Base-by-base conservation (phyloP, 2,329 filamentous ascomycete species). In the Mycogone perniciosa region DNA sequence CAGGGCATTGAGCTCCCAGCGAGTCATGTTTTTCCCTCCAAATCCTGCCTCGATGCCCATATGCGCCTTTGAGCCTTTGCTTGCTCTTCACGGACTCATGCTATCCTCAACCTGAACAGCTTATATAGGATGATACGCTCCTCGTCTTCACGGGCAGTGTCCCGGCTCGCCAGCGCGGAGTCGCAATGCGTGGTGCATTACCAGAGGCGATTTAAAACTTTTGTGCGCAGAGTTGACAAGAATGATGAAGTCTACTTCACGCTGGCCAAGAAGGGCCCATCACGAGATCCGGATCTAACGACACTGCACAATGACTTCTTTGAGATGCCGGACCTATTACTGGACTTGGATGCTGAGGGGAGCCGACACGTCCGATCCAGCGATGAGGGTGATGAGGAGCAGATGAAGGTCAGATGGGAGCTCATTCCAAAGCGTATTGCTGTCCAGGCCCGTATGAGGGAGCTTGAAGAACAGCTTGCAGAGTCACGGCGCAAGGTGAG, bases 331-430 rank as follows among this genome's bases (percentile, higher is more conserved):
- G 48, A 67, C 13, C 54, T 75, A 8, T 60, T 80, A 3, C 67
- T 81, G 37, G 76, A 81, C 52, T 73, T 82, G 37, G 78, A 81
- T 55, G 73, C 74, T 41, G 69, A 74, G 53, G 67, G 72, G 20
- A 72, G 60, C 55, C 64, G 59, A 1, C 61, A 67, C 43, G 75
- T 80, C 37, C 73, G 76, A 30, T 59, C 62, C 2, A 72, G 64
- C 49, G 63, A 70, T 42, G 56, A 67, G 3, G 55, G 58, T 4
- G 65, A 74, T 41, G 71, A 72, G 48, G 59, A 56, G n/a, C 55
- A 46, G 4, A 63, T 67, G 53, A 41, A 35, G 37, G 57, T 53
- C 13, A 62, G 55, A 50, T 74, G 68, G 67, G 58, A 45, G 31
- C 41, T 53, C 7, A 52, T 59, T 34, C 58, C 55, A 5, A 59